These are phyloP conservation scores for Crucibulum laeve DNA, from an alignment of 768 basidiomycete species.

Conservation along the genomic window DNA sequence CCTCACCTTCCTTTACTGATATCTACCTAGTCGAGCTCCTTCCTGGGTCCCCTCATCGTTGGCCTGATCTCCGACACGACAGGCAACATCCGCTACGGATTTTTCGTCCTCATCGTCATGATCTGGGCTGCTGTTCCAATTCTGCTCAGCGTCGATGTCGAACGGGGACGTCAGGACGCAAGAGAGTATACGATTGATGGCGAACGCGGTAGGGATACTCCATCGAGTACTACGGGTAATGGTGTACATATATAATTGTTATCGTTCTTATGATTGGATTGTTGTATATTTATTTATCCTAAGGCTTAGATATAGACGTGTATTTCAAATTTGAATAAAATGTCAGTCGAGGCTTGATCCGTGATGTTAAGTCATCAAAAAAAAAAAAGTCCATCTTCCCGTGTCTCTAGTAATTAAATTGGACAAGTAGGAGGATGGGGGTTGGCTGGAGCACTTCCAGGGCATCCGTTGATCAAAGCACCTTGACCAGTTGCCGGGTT, in stretches of 20 bases:
- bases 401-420: conserved; percentile 5
- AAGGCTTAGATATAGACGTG: background rate
- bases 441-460: conserved; percentile 8
- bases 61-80: conserved; percentile 85
- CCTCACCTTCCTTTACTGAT: background rate
- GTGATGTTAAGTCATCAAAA: no score
- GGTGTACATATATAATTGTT: background rate
- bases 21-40: conserved; percentile 72
- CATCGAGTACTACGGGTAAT: background rate
- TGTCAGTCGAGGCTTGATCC: no score
- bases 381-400: no score
- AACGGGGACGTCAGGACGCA: conserved; percentile 53
- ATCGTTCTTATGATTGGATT: background rate
- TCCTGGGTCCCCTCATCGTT: conserved; percentile 86
- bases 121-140: conserved; percentile 79
- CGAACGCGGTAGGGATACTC: background rate
- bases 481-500: conserved; percentile 11
- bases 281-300: background rate
- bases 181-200: conserved; percentile 29
- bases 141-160: conserved; percentile 65
- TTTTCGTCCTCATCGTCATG: conserved; percentile 84
- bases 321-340: no score
- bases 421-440: conserved; percentile 17
- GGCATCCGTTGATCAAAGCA: conserved; percentile 10
- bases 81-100: conserved; percentile 88